These are phyloP conservation scores for Kandelia obovata DNA, from an alignment of 345 rosid species.

Conservation along the genomic window DNA sequence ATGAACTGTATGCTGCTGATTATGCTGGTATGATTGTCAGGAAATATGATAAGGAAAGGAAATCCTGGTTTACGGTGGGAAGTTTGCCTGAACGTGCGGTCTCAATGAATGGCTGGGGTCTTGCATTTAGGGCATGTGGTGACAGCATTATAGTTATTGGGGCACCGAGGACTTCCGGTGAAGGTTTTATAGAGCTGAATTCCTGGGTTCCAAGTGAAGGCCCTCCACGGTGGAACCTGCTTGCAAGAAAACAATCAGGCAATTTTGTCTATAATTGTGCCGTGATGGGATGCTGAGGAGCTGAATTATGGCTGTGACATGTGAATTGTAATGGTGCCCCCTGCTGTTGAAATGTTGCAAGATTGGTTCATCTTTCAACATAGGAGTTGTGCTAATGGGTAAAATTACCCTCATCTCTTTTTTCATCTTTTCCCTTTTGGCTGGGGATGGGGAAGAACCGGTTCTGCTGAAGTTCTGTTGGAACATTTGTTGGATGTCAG, in stretches of 20 bases:
- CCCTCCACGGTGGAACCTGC: conserved; percentile 71
- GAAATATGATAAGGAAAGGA: conserved; percentile 60
- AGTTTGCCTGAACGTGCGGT: conserved; percentile 76
- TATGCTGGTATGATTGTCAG: conserved; percentile 74
- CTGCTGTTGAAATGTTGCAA: conserved; percentile 35
- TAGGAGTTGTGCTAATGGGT: conserved; percentile 55
- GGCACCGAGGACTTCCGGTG: conserved; percentile 71
- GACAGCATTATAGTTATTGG: conserved; percentile 82
- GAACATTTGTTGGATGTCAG: conserved; percentile 37
- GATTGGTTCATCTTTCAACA: conserved; percentile 40
- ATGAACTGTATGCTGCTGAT: conserved; percentile 80
- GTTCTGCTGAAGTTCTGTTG: conserved; percentile 52
- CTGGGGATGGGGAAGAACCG: conserved; percentile 41
- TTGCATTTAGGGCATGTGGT: conserved; percentile 92
- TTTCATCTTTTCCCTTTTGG: conserved; percentile 37
- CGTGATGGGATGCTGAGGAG: conserved; percentile 87
- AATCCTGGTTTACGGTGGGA: conserved; percentile 62
- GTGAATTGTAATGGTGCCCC: conserved; percentile 29
- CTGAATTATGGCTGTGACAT: conserved; percentile 22
- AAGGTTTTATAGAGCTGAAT: conserved; percentile 78
- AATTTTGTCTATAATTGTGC: conserved; percentile 97
- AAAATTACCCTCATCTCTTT: conserved; percentile 37
- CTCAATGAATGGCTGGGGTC: conserved; percentile 95
- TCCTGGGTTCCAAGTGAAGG: conserved; percentile 79
- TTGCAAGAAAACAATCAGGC: conserved; percentile 66